Conservation (phyloP, 108 stramenopile genomes). For the Fistulifera pelliculosa region DNA sequence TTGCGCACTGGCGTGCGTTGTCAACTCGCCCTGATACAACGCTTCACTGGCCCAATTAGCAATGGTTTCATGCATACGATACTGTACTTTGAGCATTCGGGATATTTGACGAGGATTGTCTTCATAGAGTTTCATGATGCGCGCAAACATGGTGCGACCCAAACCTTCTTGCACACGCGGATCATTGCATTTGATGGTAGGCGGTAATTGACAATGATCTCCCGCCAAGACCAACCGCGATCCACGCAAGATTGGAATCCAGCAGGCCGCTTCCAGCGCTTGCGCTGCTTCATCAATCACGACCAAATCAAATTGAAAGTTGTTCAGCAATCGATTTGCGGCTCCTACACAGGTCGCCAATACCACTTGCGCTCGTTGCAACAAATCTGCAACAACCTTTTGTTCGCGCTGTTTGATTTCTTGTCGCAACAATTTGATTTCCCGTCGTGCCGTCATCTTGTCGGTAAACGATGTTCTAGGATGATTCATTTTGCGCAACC, state of each 20-base stretch:
- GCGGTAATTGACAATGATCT: constrained; percentile 97
- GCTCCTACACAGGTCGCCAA: constrained; percentile 88
- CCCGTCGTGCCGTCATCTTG: constrained; percentile 55
- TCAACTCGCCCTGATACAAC: constrained; percentile 74
- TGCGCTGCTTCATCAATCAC: constrained; percentile 99
- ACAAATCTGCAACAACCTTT: constrained; percentile 73
- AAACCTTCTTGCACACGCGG: constrained; percentile 50
- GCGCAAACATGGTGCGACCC: constrained; percentile 88
- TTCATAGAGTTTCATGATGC: constrained; percentile 68
- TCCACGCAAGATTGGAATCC: constrained; percentile 86
- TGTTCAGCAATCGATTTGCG: constrained; percentile 41
- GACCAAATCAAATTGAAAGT: constrained; percentile 84
- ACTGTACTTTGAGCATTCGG: constrained; percentile 88
- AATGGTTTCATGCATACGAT: constrained; percentile 92
- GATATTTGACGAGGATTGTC: constrained; percentile 21
- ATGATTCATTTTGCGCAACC: constrained; percentile 41
- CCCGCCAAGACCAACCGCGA: constrained; percentile 82
- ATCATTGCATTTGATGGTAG: constrained; percentile 74
- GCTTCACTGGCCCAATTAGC: constrained; percentile 88
- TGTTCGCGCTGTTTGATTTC: constrained; percentile 88
- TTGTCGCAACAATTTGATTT: constrained; percentile 64
- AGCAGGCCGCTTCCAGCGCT: constrained; percentile 91
- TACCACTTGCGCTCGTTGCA: constrained; percentile 73
- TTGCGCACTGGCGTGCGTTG: constrained; percentile 51
- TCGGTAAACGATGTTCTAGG: constrained; percentile 33